Evolutionary conservation across 169 alveolate species (phyloP), one percentile per base, ranked within the genome.

Genomic region (Babesia caballi): DNA sequence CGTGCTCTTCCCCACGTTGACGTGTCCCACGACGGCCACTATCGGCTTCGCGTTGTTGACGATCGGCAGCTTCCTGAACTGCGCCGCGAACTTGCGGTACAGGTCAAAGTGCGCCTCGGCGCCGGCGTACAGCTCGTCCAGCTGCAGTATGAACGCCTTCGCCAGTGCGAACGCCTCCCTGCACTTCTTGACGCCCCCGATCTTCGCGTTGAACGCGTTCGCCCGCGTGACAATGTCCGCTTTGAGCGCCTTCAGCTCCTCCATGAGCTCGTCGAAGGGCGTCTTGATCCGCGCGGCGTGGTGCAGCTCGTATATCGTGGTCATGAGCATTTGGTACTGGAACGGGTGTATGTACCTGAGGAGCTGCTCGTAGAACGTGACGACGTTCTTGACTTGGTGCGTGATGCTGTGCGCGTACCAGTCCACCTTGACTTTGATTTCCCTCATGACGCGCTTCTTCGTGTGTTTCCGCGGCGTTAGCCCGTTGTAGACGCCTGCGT

Each of bases 401-500:
- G 74, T 70, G 68, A 81, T 60, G 47, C 78, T 60, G 23, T 81
- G 65, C 21, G 82, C 83, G 40, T 81, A 81, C 71, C 75, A 70
- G 35, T 81, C 85, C 0, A 81, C 52, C 52, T 81, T 81, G n/a
- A 71, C 83, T 52, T 71, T 81, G 32, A 81, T 50, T 61, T 81
- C 88, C 21, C 88, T 46, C 21, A 81, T 40, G 9, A 81, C 54
- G 25, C 88, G 2, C 41, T 81, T 71, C 46, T 70, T 73, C 11
- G 73, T 65, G 46, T 81, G 88, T 32, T 81, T 81, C 30, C 52
- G 40, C 36, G 83, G 72, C 15, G 54, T 72, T 12, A 81, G 68
- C 6, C 88, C 88, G 46, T 71, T 81, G 41, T 61, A 81, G 3
- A 81, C 88, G 15, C 88, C 88, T 4, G 88, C 81, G 36, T 66